Evolutionary conservation across 345 rosid species (phyloP).

Genomic region (Bruguiera sexangula): DNA sequence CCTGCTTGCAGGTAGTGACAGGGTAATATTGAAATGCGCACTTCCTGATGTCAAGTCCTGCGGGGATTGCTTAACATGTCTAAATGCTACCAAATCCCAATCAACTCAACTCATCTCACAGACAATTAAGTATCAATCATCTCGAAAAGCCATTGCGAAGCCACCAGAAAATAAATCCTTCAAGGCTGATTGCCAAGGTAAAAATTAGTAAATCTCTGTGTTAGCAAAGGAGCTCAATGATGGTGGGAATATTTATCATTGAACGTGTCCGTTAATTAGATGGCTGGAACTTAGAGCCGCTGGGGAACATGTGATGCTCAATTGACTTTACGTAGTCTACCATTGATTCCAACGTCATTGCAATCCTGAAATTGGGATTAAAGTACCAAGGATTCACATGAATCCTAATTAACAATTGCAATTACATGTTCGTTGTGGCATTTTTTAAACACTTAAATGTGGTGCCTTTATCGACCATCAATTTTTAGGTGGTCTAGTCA

Average conservation of each 20-base stretch:
- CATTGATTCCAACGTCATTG: not conserved
- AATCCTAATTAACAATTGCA: conserved; percentile 8
- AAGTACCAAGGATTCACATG: conserved; percentile 15
- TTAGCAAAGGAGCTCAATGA: not conserved
- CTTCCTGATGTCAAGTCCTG: too few species aligned
- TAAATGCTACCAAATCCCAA: too few species aligned
- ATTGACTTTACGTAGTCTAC: not conserved
- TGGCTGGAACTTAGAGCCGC: conserved; percentile 2
- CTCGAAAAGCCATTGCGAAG: too few species aligned
- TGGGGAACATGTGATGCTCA: conserved; percentile 19
- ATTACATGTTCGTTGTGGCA: not conserved
- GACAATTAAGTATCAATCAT: too few species aligned
- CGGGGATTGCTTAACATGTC: too few species aligned
- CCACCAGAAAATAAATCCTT: not conserved
- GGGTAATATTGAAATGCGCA: too few species aligned
- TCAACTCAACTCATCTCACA: too few species aligned
- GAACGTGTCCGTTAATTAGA: not conserved
- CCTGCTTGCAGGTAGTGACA: too few species aligned
- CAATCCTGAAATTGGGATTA: conserved; percentile 1
- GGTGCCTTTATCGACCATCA: not conserved
- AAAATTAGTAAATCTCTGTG: not conserved
- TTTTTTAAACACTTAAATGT: not conserved
- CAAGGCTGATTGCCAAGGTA: not conserved
- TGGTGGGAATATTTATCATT: not conserved
- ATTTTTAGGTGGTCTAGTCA: not conserved